phyloP scores from a whole-genome alignment of 805 yeast species.

The Candida saitoana region DNA sequence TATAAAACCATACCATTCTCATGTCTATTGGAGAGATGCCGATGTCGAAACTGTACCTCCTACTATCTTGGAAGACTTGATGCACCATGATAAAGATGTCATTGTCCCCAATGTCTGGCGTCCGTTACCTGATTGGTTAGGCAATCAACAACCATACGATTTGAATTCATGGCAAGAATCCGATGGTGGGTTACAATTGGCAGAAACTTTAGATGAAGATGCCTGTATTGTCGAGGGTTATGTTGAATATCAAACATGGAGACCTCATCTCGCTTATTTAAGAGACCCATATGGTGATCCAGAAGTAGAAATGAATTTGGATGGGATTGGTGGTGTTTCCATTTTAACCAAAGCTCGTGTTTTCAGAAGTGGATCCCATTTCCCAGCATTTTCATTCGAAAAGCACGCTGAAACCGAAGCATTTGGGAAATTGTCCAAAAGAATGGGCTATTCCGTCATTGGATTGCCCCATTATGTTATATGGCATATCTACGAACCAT shows the following conservation, averaged over 20 bases:
- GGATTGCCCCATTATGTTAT: slow-evolving; percentile 94
- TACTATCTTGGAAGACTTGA: slow-evolving; percentile 82
- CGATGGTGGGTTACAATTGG: slow-evolving; percentile 76
- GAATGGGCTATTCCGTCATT: slow-evolving; percentile 81
- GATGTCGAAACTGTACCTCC: slow-evolving; percentile 91
- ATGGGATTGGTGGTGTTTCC: slow-evolving; percentile 97
- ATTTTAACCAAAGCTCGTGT: slow-evolving; percentile 84
- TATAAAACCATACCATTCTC: slow-evolving; percentile 84
- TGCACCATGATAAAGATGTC: slow-evolving; percentile 88
- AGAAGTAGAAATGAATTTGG: slow-evolving; percentile 86
- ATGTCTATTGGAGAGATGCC: slow-evolving; percentile 98
- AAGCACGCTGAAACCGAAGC: slow-evolving; percentile 98
- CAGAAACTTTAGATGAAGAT: slow-evolving; percentile 78
- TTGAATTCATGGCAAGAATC: slow-evolving; percentile 83
- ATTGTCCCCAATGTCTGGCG: slow-evolving; percentile 95
- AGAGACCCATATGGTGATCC: slow-evolving; percentile 95
- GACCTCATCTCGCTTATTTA: slow-evolving; percentile 92
- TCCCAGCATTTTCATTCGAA: slow-evolving; percentile 94
- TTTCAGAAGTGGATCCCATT: slow-evolving; percentile 83
- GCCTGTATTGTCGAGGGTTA: slow-evolving; percentile 97
- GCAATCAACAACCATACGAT: slow-evolving; percentile 81
- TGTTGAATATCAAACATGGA: slow-evolving; percentile 96
- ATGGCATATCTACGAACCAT: slow-evolving; percentile 97
- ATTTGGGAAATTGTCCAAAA: slow-evolving; percentile 81
- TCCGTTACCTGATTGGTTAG: slow-evolving; percentile 82